Base-by-base conservation (phyloP, 345 rosid species). In the Lepidium didymum region DNA sequence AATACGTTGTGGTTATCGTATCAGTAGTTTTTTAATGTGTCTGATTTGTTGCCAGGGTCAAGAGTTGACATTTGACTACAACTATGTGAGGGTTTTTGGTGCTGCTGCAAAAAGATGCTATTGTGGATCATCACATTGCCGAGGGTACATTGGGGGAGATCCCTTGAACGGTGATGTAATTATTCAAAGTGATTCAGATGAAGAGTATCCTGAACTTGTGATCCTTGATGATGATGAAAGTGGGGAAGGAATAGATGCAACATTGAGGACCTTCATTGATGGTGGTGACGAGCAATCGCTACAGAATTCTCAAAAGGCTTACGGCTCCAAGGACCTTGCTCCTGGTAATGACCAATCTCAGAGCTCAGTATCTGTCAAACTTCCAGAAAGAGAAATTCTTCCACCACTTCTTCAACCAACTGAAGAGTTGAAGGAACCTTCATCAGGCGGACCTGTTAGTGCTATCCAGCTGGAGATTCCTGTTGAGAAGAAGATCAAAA, bases 81-180 rank as follows among this genome's bases (percentile, higher is more conserved):
- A 94, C 75, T 94, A 85, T 75, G 99, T 94, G 70, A 87, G 99
- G 77, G 97, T 91, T 45, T 82, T 87, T 80, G 99, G 99, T 61
- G 99, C 99, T 71, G 99, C 99, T 73, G 99, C 96, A 38, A 94
- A 89, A 84, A 89, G 80, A 82, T 94, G 99, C 66, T 83, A 87
- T 62, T 94, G 99, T 76, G 89, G 90, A 34, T 85, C 99, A 58
- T 68, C 85, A 49, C 93, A 83, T 21, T 94, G 99, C 78, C 85
- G 85, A 66, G 99, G 99, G 49, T 91, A 94, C 75, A 91, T 94
- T 60, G 99, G 99, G 44, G 96, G 99, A 66, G 99, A 94, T 86
- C 92, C 87, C 38, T 79, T 80, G 41, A 83, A 79, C 64, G 75
- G 85, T 62, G 99, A 91, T 77, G 82, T 85, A 68, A 77, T 87